Conservation (phyloP, 176 grass and related monocot species). For the Musa schizocarpa region DNA sequence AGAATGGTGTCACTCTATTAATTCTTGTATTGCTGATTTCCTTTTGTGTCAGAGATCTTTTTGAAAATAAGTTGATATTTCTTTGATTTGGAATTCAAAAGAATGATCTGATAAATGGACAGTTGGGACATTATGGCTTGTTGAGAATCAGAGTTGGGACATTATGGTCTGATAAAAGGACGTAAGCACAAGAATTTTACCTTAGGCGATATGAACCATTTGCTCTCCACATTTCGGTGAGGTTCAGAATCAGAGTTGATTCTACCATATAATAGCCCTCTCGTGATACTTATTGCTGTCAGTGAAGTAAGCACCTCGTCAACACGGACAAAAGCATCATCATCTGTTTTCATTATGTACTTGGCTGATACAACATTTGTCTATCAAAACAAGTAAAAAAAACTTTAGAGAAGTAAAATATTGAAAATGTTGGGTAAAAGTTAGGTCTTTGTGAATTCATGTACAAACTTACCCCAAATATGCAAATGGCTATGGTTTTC, state of each 20-base stretch:
- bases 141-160: too few relatives aligned
- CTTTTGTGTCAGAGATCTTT: too few relatives aligned
- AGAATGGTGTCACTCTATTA: too few relatives aligned
- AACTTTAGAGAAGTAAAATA: not conserved
- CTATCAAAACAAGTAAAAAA: slow-evolving; percentile 25
- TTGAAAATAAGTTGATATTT: too few relatives aligned
- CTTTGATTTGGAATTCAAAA: too few relatives aligned
- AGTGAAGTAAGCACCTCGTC: slow-evolving; percentile 81
- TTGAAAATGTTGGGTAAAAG: too few relatives aligned
- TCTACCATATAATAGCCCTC: slow-evolving; percentile 67
- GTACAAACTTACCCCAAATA: slow-evolving; percentile 61
- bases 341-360: slow-evolving; percentile 99
- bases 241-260: slow-evolving; percentile 91
- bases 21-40: too few relatives aligned
- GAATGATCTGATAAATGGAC: too few relatives aligned
- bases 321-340: slow-evolving; percentile 97
- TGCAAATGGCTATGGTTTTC: slow-evolving; percentile 96
- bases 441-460: not conserved
- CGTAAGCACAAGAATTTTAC: slow-evolving; percentile 24
- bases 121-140: too few relatives aligned
- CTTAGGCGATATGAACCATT: slow-evolving; percentile 90
- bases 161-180: too few relatives aligned
- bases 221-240: slow-evolving; percentile 89
- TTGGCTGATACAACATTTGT: slow-evolving; percentile 73
- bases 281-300: slow-evolving; percentile 45